A percentile compares a stretch with the other conserved stretches of the same genome.
Evolutionary conservation across 202 grass and related monocot genomes (phyloP).

Genomic region (Bolboschoenoplectus hybrid): DNA sequence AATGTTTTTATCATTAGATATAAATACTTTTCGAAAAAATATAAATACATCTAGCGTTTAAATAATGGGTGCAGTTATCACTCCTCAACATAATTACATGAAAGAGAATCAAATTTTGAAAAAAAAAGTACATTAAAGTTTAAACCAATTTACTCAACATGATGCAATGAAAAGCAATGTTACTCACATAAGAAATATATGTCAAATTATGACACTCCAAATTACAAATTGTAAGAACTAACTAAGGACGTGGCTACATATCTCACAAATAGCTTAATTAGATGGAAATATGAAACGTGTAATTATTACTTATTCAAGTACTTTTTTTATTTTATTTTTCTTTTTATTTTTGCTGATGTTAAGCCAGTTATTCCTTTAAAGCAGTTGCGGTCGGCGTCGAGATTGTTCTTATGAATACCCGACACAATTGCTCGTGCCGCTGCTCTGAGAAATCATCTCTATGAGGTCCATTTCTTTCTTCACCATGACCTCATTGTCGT

Average conservation of each 20-base stretch:
- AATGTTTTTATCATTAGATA: too few species aligned
- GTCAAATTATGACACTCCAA: conserved; percentile 11
- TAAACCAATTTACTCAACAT: neutral
- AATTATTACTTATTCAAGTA: conserved; percentile 20
- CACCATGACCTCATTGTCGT: conserved; percentile 16
- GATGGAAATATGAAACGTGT: neutral
- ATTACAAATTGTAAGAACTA: conserved; percentile 12
- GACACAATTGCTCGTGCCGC: neutral
- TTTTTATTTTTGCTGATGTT: neutral
- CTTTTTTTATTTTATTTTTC: neutral
- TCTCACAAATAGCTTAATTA: neutral
- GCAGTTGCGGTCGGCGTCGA: neutral
- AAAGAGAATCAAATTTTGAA: neutral
- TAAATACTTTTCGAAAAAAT: too few species aligned
- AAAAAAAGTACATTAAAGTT: too few species aligned
- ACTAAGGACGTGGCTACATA: neutral
- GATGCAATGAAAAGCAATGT: neutral
- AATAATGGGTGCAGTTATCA: too few species aligned
- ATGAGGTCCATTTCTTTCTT: conserved; percentile 67
- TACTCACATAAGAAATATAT: neutral
- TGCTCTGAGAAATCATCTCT: conserved; percentile 55
- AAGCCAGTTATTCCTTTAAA: neutral
- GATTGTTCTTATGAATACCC: neutral
- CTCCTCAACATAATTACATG: neutral
- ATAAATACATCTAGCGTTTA: too few species aligned